Conservation (phyloP, 2,329 filamentous ascomycete species). For the Stachybotrys chartarum region DNA sequence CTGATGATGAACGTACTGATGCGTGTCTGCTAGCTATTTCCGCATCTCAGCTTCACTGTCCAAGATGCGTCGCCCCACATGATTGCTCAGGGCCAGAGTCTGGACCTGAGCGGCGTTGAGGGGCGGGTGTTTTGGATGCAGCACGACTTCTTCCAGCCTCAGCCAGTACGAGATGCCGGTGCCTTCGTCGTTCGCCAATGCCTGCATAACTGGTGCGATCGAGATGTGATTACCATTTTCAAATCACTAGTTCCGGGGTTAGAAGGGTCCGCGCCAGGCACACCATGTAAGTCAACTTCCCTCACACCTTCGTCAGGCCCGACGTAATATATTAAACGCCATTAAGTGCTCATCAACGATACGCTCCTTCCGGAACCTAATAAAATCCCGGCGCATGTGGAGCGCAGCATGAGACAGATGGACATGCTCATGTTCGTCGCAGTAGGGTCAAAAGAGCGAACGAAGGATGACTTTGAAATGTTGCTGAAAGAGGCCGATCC, state of each 20-base stretch:
- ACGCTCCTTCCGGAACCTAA: constrained; percentile 10
- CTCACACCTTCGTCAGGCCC: not conserved
- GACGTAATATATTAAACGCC: not conserved
- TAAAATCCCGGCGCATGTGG: constrained; percentile 1
- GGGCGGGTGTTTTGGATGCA: constrained; percentile 10
- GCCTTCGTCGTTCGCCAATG: constrained; percentile 17
- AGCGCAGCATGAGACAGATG: constrained; percentile 12
- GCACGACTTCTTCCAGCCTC: constrained; percentile 17
- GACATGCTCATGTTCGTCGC: constrained; percentile 17
- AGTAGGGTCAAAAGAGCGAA: constrained; percentile 16
- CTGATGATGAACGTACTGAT: not conserved
- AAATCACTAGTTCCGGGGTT: constrained; percentile 14
- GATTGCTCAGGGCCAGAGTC: constrained; percentile 9
- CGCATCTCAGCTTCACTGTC: constrained; percentile 15
- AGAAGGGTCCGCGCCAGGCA: constrained; percentile 9
- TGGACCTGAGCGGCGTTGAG: not conserved
- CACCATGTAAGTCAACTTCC: constrained; percentile 1
- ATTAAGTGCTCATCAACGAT: constrained; percentile 14
- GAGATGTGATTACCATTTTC: constrained; percentile 15
- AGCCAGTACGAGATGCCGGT: constrained; percentile 9
- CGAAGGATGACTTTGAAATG: constrained; percentile 9
- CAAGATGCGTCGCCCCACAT: constrained; percentile 13
- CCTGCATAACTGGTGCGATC: constrained; percentile 15
- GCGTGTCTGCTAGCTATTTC: constrained; percentile 4
- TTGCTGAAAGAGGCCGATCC: constrained; percentile 1